Evolutionary conservation across 345 rosid species (phyloP), one percentile per base, ranked within the genome.

Genomic region (Salix suchowensis): DNA sequence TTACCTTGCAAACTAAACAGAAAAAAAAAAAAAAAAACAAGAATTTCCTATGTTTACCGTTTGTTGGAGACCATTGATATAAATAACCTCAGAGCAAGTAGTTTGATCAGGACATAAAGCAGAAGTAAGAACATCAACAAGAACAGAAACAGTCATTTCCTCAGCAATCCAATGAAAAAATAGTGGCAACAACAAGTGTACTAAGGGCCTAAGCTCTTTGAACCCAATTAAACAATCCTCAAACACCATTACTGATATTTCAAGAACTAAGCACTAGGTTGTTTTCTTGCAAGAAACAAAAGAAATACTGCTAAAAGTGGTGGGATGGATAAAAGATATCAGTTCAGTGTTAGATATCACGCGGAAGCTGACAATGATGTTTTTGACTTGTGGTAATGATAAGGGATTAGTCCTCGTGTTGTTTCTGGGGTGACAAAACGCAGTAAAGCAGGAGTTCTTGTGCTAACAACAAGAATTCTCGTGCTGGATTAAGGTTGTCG

Each of bases 61-160:
- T 81, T 88, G 89, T 70, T 86, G 91, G 75, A 88, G 78, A 61
- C 91, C 91, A 44, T 61, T 83, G 60, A 88, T 78, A 74, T 86
- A 88, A 67, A 88, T 86, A 78, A 88, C 89, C 74, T 86, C 71
- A 11, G 86, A 69, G 40, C 91, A 88, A 54, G 89, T 82, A 39
- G 85, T 67, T 12, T 75, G 75, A 18, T 85, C 86, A 40, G 91
- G 89, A 73, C 91, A 88, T 34, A 88, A 76, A 36, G 89, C 89
- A 68, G 34, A 67, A 58, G 89, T 82, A 67, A 84, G 82, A 76
- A 86, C 84, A 80, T 88, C 91, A 75, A 88, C 88, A 74, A 86
- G 89, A 70, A 88, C 87, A 46, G 91, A 88, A 71, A 88, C 91
- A 13, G 91, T 88, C 91, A 88, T 88, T 79, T 80, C 85, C 83